Conservation (phyloP, 495 filamentous ascomycete species). For the Podospora conica region DNA sequence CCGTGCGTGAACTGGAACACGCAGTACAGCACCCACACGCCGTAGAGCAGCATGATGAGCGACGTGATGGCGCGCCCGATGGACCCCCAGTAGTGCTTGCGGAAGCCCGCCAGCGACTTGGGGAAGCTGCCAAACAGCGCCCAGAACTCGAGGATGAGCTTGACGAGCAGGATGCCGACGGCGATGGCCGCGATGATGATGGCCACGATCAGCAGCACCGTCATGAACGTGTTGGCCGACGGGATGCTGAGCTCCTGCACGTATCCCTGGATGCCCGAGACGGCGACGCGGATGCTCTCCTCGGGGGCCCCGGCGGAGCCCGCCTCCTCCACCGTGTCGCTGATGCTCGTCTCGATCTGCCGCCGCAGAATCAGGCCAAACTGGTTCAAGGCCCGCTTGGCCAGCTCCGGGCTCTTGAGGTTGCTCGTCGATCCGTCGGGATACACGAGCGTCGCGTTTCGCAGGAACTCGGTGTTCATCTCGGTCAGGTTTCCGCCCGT, state of each 20-base stretch:
- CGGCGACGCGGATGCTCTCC: constrained; percentile 35
- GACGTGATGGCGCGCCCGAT: constrained; percentile 84
- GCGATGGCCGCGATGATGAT: constrained; percentile 79
- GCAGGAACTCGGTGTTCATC: constrained; percentile 68
- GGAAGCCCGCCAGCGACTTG: constrained; percentile 71
- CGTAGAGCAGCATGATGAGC: constrained; percentile 86
- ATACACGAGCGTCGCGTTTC: constrained; percentile 66
- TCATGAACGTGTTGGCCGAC: constrained; percentile 92
- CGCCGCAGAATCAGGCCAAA: constrained; percentile 44
- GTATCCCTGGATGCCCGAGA: constrained; percentile 68
- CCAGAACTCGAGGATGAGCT: constrained; percentile 89
- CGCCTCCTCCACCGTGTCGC: constrained; percentile 27
- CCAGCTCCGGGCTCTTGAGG: constrained; percentile 28
- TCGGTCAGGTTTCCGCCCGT: constrained; percentile 85
- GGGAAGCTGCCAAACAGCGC: constrained; percentile 85
- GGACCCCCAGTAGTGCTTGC: constrained; percentile 91
- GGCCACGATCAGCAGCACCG: constrained; percentile 79
- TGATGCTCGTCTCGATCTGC: constrained; percentile 47
- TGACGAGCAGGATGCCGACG: constrained; percentile 82
- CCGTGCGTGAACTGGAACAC: constrained; percentile 90
- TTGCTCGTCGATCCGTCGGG: constrained; percentile 42
- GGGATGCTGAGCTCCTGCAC: constrained; percentile 76
- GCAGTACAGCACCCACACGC: constrained; percentile 93
- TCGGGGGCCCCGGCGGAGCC: constrained; percentile 20
- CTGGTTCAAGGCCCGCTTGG: constrained; percentile 51